Evolutionary conservation across 495 filamentous ascomycete genomes (phyloP).

Genomic region (Durotheca rogersii): DNA sequence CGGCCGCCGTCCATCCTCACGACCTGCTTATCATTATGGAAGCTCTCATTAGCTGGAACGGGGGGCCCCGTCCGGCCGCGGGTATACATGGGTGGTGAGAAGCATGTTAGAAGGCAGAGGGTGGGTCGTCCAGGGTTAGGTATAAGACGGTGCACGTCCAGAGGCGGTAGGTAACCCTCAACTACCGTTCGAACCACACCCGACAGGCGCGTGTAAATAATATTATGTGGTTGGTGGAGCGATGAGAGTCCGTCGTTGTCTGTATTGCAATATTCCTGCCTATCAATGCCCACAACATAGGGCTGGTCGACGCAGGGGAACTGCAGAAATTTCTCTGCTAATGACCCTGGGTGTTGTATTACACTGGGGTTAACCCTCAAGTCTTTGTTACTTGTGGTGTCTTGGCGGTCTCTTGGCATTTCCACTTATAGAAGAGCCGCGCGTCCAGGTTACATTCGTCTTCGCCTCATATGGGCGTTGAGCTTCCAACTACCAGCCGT

Average conservation of each 20-base stretch:
- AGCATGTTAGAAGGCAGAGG: too few relatives aligned
- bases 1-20: slow-evolving; percentile 19
- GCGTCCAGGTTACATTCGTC: slow-evolving; percentile 28
- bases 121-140: slow-evolving; percentile 10
- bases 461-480: slow-evolving; percentile 10
- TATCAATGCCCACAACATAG: slow-evolving; percentile 8
- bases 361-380: slow-evolving; percentile 6
- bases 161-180: slow-evolving; percentile 15
- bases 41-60: slow-evolving; percentile 15
- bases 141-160: slow-evolving; percentile 16
- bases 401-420: slow-evolving; percentile 24
- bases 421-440: slow-evolving; percentile 20
- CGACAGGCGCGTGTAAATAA: slow-evolving; percentile 6
- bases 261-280: slow-evolving; percentile 9
- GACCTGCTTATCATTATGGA: slow-evolving; percentile 19
- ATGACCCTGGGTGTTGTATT: slow-evolving; percentile 13
- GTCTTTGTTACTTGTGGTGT: slow-evolving; percentile 17
- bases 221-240: slow-evolving; percentile 1
- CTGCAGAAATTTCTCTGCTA: slow-evolving; percentile 8
- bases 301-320: slow-evolving; percentile 1
- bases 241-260: not conserved
- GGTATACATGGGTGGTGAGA: slow-evolving; percentile 11
- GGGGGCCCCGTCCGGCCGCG: slow-evolving; percentile 3
- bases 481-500: slow-evolving; percentile 1
- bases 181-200: slow-evolving; percentile 23